phyloP scores from a whole-genome alignment of 768 basidiomycete species.

The Boletus sensibilis region DNA sequence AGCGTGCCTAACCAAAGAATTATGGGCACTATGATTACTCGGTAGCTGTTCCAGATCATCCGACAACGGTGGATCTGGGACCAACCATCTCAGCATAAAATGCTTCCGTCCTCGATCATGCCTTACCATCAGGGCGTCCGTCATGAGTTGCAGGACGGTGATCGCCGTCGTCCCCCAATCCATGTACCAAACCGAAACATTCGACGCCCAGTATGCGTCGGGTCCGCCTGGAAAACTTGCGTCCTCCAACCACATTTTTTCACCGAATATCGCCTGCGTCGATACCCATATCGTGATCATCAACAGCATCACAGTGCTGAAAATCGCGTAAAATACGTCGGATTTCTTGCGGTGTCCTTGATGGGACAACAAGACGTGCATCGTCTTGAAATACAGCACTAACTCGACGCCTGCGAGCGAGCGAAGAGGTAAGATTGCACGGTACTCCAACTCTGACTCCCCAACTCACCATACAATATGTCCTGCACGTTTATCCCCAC shows the following conservation, averaged over 20 bases:
- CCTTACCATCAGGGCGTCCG: conserved; percentile 40
- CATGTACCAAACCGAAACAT: conserved; percentile 30
- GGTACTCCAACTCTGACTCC: too few relatives aligned
- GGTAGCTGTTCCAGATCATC: conserved; percentile 30
- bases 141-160: conserved; percentile 34
- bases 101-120: neutral
- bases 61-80: conserved; percentile 40
- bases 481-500: conserved; percentile 27
- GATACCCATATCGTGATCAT: conserved; percentile 34
- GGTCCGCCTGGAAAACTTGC: conserved; percentile 35
- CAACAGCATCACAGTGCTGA: conserved; percentile 29
- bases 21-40: conserved; percentile 17
- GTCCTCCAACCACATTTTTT: conserved; percentile 38
- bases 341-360: neutral
- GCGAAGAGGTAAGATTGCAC: neutral
- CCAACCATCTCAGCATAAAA: neutral
- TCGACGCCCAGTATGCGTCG: conserved; percentile 30
- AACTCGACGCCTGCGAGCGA: conserved; percentile 22
- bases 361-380: conserved; percentile 15
- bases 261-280: conserved; percentile 30
- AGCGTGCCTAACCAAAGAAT: conserved; percentile 26
- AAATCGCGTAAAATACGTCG: conserved; percentile 23
- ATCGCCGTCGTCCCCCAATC: conserved; percentile 32
- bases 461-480: conserved; percentile 24
- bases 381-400: conserved; percentile 26